Conservation (phyloP, 352 stramenopile species). For the Pythium diclinum region DNA sequence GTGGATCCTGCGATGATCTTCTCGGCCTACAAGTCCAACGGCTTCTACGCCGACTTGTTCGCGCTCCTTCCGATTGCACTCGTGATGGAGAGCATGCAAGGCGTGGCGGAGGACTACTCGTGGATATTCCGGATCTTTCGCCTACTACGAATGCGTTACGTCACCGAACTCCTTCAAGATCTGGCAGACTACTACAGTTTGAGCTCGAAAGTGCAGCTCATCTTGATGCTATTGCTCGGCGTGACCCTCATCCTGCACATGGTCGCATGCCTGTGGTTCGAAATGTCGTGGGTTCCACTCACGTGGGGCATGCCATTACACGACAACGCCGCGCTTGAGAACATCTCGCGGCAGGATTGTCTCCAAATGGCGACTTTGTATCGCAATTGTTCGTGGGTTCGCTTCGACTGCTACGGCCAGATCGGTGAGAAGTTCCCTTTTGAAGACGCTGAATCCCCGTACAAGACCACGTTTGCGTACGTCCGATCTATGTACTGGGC, state of each 20-base stretch:
- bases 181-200: slow-evolving; percentile 56
- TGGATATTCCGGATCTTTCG: slow-evolving; percentile 47
- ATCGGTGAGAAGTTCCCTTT: slow-evolving; percentile 47
- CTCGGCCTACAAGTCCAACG: slow-evolving; percentile 46
- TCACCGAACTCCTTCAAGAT: slow-evolving; percentile 40
- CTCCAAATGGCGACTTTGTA: slow-evolving; percentile 47
- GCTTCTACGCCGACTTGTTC: slow-evolving; percentile 54
- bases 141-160: slow-evolving; percentile 45
- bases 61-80: slow-evolving; percentile 45
- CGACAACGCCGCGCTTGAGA: slow-evolving; percentile 12
- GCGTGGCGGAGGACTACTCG: slow-evolving; percentile 29
- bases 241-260: slow-evolving; percentile 58
- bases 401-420: slow-evolving; percentile 67
- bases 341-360: slow-evolving; percentile 35
- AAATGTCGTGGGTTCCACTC: slow-evolving; percentile 51
- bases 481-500: slow-evolving; percentile 74
- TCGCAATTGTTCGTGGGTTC: slow-evolving; percentile 72
- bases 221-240: slow-evolving; percentile 45
- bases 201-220: slow-evolving; percentile 58
- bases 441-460: slow-evolving; percentile 36
- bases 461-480: slow-evolving; percentile 58
- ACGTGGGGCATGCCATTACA: slow-evolving; percentile 10
- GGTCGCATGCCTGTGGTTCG: slow-evolving; percentile 68
- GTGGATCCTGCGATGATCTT: slow-evolving; percentile 59
- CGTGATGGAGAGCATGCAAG: slow-evolving; percentile 41